Conservation (phyloP, 2,329 filamentous ascomycete species). For the Penicillium sp. region DNA sequence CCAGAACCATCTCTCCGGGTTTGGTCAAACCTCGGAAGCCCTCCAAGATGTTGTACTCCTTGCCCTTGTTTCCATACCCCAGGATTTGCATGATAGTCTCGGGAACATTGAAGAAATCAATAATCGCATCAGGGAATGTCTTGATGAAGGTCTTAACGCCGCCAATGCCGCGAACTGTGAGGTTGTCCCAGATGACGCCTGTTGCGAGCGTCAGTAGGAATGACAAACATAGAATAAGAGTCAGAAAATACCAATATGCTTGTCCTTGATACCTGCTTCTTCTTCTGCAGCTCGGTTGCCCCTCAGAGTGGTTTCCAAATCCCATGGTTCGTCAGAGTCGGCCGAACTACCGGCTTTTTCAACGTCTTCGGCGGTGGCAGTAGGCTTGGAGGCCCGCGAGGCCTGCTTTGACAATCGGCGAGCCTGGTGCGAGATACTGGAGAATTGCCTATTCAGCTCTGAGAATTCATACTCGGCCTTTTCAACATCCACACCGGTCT, state of each 20-base stretch:
- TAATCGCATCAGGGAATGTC: slow-evolving; percentile 76
- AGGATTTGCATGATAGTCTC: slow-evolving; percentile 65
- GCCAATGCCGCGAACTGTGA: slow-evolving; percentile 75
- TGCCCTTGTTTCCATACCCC: slow-evolving; percentile 66
- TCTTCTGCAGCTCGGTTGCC: slow-evolving; percentile 71
- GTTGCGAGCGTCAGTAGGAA: not conserved
- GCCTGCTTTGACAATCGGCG: slow-evolving; percentile 38
- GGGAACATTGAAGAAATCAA: slow-evolving; percentile 74
- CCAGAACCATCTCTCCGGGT: slow-evolving; percentile 86
- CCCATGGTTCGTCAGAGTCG: slow-evolving; percentile 62
- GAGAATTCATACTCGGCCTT: slow-evolving; percentile 47
- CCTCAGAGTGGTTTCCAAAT: slow-evolving; percentile 72
- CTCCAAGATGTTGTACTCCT: slow-evolving; percentile 72
- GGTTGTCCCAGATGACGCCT: slow-evolving; percentile 73
- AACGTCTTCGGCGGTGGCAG: slow-evolving; percentile 47
- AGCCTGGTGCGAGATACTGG: slow-evolving; percentile 39
- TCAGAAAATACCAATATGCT: slow-evolving; percentile 61
- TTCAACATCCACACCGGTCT: slow-evolving; percentile 49
- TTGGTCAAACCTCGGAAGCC: slow-evolving; percentile 64
- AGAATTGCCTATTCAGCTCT: slow-evolving; percentile 43
- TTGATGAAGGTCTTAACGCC: slow-evolving; percentile 70
- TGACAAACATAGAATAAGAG: not conserved
- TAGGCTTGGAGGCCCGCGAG: slow-evolving; percentile 30
- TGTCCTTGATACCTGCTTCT: slow-evolving; percentile 76
- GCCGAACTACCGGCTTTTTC: slow-evolving; percentile 57